Evolutionary conservation across 805 yeast species (phyloP).

Genomic region (Ogataea ganodermae): DNA sequence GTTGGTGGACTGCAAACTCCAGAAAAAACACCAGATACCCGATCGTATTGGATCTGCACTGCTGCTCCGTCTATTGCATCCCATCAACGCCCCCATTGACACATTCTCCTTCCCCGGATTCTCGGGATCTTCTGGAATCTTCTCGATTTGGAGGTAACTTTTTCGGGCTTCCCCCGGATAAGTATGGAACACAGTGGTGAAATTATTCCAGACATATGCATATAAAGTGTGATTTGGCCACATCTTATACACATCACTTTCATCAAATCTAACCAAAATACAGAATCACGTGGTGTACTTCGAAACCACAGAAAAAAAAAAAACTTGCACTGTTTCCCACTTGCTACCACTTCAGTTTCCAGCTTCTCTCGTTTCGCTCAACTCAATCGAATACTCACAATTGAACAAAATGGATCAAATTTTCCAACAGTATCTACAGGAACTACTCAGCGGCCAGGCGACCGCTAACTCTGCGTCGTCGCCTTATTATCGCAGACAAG

Average conservation of each 20-base stretch:
- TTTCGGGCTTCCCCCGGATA: neutral
- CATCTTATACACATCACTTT: neutral
- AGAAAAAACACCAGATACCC: too few relatives aligned
- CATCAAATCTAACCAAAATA: too few relatives aligned
- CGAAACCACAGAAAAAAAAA: too few relatives aligned
- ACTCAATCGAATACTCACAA: too few relatives aligned
- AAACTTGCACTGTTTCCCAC: too few relatives aligned
- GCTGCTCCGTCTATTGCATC: too few relatives aligned
- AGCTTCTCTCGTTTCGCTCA: too few relatives aligned
- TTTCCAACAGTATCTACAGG: slow-evolving; percentile 22
- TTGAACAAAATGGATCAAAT: slow-evolving; percentile 26
- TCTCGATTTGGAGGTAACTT: neutral
- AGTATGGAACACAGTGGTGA: too few relatives aligned
- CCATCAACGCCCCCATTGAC: neutral
- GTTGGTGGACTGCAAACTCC: too few relatives aligned
- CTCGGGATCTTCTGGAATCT: slow-evolving; percentile 2
- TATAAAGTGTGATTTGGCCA: neutral
- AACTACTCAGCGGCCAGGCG: slow-evolving; percentile 18
- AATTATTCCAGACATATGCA: neutral
- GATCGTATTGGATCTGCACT: too few relatives aligned
- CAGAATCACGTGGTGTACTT: too few relatives aligned
- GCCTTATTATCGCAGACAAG: slow-evolving; percentile 4
- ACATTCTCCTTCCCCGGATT: neutral
- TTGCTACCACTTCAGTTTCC: neutral
- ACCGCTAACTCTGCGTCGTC: neutral